These are phyloP conservation scores for Helminthosporium solani DNA, from an alignment of 2,329 filamentous ascomycete species.

Conservation along the genomic window DNA sequence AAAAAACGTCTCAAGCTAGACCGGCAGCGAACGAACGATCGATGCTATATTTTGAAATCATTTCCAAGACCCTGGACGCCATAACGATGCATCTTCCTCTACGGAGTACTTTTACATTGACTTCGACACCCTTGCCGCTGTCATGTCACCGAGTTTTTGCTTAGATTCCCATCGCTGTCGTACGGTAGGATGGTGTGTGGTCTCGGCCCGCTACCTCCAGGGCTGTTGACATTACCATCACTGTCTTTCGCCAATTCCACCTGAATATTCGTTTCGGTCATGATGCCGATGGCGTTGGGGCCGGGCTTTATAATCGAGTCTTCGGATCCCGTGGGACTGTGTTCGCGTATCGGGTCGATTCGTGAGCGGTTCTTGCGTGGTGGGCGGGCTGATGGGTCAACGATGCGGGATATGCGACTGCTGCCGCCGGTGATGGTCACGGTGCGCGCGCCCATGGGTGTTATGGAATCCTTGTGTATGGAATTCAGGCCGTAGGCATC, in stretches of 20 bases:
- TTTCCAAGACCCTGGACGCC: neutral
- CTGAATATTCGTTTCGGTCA: constrained; percentile 39
- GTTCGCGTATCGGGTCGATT: constrained; percentile 20
- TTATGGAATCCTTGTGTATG: constrained; percentile 22
- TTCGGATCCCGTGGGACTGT: constrained; percentile 33
- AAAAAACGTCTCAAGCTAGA: no score
- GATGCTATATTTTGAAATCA: neutral
- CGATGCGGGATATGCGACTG: constrained; percentile 30
- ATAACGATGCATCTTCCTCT: neutral
- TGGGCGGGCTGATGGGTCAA: constrained; percentile 13
- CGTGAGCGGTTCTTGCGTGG: constrained; percentile 12
- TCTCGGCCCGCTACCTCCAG: neutral
- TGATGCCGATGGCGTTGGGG: constrained; percentile 25
- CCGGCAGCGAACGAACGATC: neutral
- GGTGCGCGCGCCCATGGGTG: constrained; percentile 28
- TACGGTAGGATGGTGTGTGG: neutral
- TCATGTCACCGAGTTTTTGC: neutral
- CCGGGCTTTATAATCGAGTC: constrained; percentile 37
- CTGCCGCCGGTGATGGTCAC: constrained; percentile 40
- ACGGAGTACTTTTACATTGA: no score
- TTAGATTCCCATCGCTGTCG: neutral
- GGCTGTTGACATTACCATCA: constrained; percentile 2
- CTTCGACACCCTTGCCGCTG: no score
- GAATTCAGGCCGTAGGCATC: constrained; percentile 31
- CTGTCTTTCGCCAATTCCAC: constrained; percentile 26